Base-by-base conservation (phyloP, 1,284 basidiomycete species). In the Trichosporon faecale region DNA sequence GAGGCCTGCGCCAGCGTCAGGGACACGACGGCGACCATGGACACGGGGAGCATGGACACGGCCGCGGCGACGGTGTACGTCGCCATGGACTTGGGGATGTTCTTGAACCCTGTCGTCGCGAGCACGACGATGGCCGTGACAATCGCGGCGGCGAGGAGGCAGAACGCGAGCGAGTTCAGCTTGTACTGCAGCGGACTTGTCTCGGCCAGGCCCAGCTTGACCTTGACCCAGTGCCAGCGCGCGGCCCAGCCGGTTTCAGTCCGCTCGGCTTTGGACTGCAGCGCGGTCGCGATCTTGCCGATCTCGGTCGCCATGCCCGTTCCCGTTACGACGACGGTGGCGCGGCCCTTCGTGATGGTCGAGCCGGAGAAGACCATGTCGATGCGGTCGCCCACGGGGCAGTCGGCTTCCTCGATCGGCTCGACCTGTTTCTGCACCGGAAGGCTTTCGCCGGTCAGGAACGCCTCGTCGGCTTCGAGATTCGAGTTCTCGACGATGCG, bases 241-340 rank as follows among this genome's bases (percentile, higher is more conserved):
- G 76, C 77, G 3, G 71, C 72, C 73, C 82, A 84, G 3, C 84
- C 84, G n/a, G 72, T 80, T 37, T 79, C 76, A 5, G 76, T 83
- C 25, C 76, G 73, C 29, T 74, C 77, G 27, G 79, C 85, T 69
- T 85, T 85, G 52, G 78, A 75, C 40, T 82, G 80, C 73, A 87
- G 83, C 1, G 85, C 85, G 12, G 80, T 74, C 2, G 88, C 88
- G 73, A 89, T 89, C 65, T 85, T 86, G 21, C 89, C 88, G 61
- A 90, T 86, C 82, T 89, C 88, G 18, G 89, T 91, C 71, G 84
- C 83, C 90, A 91, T 91, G 4, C 87, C 89, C 9, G 88, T 90
- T 2, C 84, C 85, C 67, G 88, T 85, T 67, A 89, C 87, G 49
- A 91, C 83, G 52, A 87, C 88, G 6, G 85, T 85, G 0, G 86